Evolutionary conservation across 148 eudicot species (phyloP).

Genomic region (Nyssa sinensis): DNA sequence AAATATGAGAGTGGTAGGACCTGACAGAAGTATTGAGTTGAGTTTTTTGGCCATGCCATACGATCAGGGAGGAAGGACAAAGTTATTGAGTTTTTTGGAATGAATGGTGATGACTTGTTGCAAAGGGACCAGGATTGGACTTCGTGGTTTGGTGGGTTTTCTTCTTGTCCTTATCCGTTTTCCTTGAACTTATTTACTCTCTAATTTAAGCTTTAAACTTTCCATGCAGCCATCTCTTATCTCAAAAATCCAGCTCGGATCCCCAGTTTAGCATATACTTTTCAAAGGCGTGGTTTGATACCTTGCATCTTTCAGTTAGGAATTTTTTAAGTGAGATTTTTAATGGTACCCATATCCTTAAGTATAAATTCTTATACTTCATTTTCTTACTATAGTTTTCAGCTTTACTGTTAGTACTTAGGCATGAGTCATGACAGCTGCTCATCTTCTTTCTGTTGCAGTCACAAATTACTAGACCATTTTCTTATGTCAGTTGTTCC

Average conservation of each 20-base stretch:
- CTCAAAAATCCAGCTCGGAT: conserved; percentile 64
- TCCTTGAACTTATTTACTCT: conserved; percentile 14
- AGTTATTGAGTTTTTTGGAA: conserved; percentile 61
- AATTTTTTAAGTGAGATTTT: conserved; percentile 82
- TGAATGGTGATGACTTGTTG: conserved; percentile 62
- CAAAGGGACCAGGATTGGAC: conserved; percentile 71
- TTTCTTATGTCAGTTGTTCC: neutral
- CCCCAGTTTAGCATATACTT: conserved; percentile 81
- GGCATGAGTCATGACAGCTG: no score
- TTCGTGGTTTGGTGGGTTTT: conserved; percentile 84
- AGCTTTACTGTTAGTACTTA: neutral
- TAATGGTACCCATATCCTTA: conserved; percentile 88
- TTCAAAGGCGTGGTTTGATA: conserved; percentile 83
- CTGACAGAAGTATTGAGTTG: no score
- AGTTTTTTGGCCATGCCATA: conserved; percentile 65
- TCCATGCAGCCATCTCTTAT: conserved; percentile 71
- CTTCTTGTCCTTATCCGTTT: conserved; percentile 4
- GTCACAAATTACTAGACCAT: neutral
- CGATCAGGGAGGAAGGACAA: conserved; percentile 66
- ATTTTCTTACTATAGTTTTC: conserved; percentile 4
- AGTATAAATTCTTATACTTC: conserved; percentile 1
- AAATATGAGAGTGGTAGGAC: no score
- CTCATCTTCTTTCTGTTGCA: no score
- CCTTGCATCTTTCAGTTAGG: conserved; percentile 71
- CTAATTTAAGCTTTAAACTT: conserved; percentile 5